phyloP scores from a whole-genome alignment of 2,329 filamentous ascomycete species.

The Aspergillus aculeatus region DNA sequence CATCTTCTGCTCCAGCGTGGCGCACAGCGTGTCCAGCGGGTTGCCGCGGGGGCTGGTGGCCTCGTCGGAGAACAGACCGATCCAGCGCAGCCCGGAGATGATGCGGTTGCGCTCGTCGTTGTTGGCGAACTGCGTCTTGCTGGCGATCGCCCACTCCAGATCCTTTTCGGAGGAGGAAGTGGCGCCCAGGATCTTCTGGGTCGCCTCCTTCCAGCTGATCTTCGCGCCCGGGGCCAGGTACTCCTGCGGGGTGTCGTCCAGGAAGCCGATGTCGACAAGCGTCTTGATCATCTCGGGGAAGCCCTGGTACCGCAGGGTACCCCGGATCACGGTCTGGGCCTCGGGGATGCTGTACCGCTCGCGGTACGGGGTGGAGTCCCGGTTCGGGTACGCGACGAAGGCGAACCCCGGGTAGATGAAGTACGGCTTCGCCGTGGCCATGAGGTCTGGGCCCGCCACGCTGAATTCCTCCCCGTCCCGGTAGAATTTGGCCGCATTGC shows the following conservation, averaged over 20 bases:
- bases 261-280: slow-evolving; percentile 86
- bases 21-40: slow-evolving; percentile 87
- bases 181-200: slow-evolving; percentile 71
- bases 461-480: slow-evolving; percentile 73
- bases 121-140: slow-evolving; percentile 70
- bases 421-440: slow-evolving; percentile 86
- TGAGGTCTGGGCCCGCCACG: slow-evolving; percentile 67
- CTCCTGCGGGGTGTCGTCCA: slow-evolving; percentile 66
- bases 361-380: slow-evolving; percentile 82
- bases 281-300: slow-evolving; percentile 78
- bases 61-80: slow-evolving; percentile 64
- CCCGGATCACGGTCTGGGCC: slow-evolving; percentile 76
- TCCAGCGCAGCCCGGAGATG: slow-evolving; percentile 70
- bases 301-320: slow-evolving; percentile 17
- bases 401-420: slow-evolving; percentile 84
- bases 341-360: slow-evolving; percentile 91
- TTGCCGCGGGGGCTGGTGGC: slow-evolving; percentile 71
- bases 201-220: slow-evolving; percentile 81
- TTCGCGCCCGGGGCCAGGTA: slow-evolving; percentile 59
- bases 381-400: slow-evolving; percentile 91
- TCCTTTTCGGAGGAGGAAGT: slow-evolving; percentile 65
- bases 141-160: slow-evolving; percentile 68
- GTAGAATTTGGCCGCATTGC: slow-evolving; percentile 82
- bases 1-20: slow-evolving; percentile 88
- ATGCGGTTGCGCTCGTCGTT: slow-evolving; percentile 69